phyloP scores from a whole-genome alignment of 345 rosid species.

The Camelina neglecta region DNA sequence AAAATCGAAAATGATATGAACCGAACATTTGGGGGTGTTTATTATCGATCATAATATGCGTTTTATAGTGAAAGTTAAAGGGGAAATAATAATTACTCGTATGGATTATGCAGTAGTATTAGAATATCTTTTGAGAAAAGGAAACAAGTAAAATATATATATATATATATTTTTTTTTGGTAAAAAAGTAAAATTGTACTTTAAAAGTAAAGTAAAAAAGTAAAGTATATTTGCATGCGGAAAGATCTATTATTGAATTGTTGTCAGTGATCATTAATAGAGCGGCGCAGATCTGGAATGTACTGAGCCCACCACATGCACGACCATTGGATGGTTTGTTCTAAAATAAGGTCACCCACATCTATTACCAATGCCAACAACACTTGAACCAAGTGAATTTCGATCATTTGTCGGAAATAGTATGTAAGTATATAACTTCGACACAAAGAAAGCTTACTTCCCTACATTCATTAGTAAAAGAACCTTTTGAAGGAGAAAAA shows the following conservation, averaged over 20 bases:
- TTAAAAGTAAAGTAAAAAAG: too few relatives aligned
- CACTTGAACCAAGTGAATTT: background rate
- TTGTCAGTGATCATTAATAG: background rate
- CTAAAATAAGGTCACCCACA: background rate
- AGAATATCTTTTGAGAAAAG: background rate
- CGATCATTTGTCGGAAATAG: background rate
- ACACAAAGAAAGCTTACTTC: too few relatives aligned
- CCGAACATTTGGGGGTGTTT: conserved; percentile 20
- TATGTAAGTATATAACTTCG: too few relatives aligned
- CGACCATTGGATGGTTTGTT: conserved; percentile 6
- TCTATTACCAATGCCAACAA: conserved; percentile 3
- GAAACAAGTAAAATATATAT: background rate
- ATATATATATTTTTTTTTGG: too few relatives aligned
- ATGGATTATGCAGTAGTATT: background rate
- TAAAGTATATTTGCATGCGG: background rate
- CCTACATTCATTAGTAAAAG: too few relatives aligned
- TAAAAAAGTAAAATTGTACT: too few relatives aligned
- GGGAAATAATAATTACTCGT: background rate
- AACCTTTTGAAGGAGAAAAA: too few relatives aligned
- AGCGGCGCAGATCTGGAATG: conserved; percentile 10
- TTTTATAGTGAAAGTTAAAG: background rate
- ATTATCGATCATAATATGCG: background rate
- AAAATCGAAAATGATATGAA: background rate
- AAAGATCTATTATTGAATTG: background rate
- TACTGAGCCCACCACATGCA: background rate